phyloP scores from a whole-genome alignment of 2,329 filamentous ascomycete species.

The Davidsoniella australis region DNA sequence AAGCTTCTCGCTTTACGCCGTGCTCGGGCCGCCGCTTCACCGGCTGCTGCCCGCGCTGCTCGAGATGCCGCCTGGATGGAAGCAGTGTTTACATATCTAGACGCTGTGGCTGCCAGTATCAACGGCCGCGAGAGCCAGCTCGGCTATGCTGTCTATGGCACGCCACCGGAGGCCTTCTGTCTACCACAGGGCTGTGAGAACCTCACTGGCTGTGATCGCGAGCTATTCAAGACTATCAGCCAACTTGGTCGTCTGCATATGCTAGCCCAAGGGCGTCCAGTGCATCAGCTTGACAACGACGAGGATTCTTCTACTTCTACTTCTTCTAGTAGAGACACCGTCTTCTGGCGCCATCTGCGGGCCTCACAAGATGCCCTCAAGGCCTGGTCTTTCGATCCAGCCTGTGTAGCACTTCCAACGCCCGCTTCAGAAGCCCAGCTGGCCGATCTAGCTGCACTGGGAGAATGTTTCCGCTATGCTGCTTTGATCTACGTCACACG shows the following conservation, averaged over 20 bases:
- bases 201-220: constrained; percentile 69
- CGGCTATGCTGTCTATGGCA: constrained; percentile 14
- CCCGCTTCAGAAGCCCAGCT: constrained; percentile 42
- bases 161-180: constrained; percentile 33
- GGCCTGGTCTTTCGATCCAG: constrained; percentile 59
- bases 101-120: constrained; percentile 79
- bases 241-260: constrained; percentile 73
- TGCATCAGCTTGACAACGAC: constrained; percentile 19
- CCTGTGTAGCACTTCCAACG: constrained; percentile 33
- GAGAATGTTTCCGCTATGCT: constrained; percentile 77
- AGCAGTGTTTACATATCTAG: constrained; percentile 84
- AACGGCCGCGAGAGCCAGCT: constrained; percentile 84
- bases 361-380: constrained; percentile 60
- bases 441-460: constrained; percentile 63
- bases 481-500: constrained; percentile 82
- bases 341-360: constrained; percentile 76
- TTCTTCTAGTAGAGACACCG: too few relatives aligned
- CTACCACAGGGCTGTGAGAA: constrained; percentile 56
- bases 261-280: constrained; percentile 52
- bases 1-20: constrained; percentile 70
- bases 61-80: constrained; percentile 79
- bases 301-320: not conserved
- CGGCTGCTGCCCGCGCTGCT: constrained; percentile 31
- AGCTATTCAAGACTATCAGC: constrained; percentile 72
- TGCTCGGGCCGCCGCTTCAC: constrained; percentile 25